A percentile compares a stretch with the other conserved stretches of the same genome.
These are phyloP conservation scores for Geoglossum cookeanum DNA, from an alignment of 2,329 filamentous ascomycete species.

Conservation along the genomic window DNA sequence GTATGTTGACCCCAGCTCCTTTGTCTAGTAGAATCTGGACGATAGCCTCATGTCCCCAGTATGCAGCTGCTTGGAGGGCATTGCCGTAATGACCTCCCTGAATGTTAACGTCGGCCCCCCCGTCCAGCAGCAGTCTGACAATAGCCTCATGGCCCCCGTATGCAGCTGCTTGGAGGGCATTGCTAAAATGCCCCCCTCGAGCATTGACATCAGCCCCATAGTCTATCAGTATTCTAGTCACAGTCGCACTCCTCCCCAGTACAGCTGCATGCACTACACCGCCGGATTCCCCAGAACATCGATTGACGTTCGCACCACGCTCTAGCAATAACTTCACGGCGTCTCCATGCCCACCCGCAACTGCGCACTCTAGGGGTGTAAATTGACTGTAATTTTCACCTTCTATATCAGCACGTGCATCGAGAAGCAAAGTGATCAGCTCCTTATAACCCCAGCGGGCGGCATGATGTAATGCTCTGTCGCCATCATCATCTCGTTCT, in stretches of 20 bases:
- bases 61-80: too few species aligned
- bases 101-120: too few species aligned
- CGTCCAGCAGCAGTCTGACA: too few species aligned
- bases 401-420: conserved; percentile 5
- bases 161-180: too few species aligned
- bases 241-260: not conserved
- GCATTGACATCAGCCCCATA: too few species aligned
- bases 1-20: not conserved
- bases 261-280: not conserved
- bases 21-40: too few species aligned
- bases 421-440: conserved; percentile 7
- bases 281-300: not conserved
- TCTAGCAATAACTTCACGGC: conserved; percentile 5
- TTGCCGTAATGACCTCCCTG: too few species aligned
- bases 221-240: conserved; percentile 2
- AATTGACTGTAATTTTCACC: not conserved
- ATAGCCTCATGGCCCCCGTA: too few species aligned
- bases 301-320: conserved; percentile 4
- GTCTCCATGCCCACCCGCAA: conserved; percentile 3
- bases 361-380: conserved; percentile 5
- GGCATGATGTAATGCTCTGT: conserved; percentile 8
- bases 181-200: too few species aligned
- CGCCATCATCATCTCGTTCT: conserved; percentile 3
- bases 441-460: conserved; percentile 4
- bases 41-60: too few species aligned